A percentile compares a stretch with the other conserved stretches of the same genome.
phyloP scores from a whole-genome alignment of 1,284 basidiomycete species.

The Naganishia liquefaciens region DNA sequence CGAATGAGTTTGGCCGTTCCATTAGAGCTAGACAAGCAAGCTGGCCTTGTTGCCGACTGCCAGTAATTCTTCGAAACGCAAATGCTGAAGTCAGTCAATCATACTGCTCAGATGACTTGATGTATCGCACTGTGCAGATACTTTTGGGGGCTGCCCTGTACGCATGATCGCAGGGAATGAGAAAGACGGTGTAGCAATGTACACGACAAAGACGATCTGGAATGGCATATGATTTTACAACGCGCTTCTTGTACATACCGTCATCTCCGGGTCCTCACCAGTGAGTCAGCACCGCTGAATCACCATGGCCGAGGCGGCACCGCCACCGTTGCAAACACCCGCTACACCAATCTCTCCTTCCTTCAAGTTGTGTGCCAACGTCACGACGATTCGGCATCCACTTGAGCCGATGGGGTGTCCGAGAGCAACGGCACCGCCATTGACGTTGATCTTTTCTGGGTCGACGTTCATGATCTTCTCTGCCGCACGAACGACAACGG shows the following conservation, averaged over 20 bases:
- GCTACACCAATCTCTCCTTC: conserved; percentile 96
- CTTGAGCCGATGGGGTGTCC: conserved; percentile 95
- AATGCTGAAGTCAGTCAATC: no score
- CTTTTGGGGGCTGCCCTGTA: no score
- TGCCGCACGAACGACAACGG: conserved; percentile 85
- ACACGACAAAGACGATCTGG: no score
- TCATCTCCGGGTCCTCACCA: background rate
- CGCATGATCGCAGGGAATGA: no score
- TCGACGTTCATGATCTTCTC: conserved; percentile 85
- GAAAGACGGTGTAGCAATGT: no score
- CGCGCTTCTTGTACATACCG: conserved; percentile 24
- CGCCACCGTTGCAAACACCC: conserved; percentile 96
- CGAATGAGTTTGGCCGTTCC: no score
- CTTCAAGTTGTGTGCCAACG: conserved; percentile 87
- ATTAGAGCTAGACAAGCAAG: no score
- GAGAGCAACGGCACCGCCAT: conserved; percentile 91
- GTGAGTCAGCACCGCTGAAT: conserved; percentile 64
- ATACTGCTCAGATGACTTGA: no score
- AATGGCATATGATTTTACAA: conserved; percentile 13
- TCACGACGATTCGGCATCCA: conserved; percentile 91
- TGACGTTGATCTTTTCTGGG: conserved; percentile 84
- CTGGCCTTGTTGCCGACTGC: no score
- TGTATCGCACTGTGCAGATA: no score
- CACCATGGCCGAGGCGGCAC: conserved; percentile 85
- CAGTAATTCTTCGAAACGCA: no score